Evolutionary conservation across 257 asterid species (phyloP).

Genomic region (Rubia yunnanensis): DNA sequence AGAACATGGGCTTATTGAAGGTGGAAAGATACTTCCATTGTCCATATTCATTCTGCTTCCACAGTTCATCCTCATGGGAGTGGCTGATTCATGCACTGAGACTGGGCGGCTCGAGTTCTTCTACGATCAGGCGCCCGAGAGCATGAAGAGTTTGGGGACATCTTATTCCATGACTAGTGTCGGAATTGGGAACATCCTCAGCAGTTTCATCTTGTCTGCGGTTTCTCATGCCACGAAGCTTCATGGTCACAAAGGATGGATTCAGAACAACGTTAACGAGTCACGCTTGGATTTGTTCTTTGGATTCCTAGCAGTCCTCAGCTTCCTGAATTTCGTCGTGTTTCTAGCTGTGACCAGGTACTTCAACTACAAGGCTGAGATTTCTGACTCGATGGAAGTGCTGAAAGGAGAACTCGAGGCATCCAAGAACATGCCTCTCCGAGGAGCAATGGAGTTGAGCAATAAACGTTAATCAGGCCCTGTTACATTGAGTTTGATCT

Average conservation of each 20-base stretch:
- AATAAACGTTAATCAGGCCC: constrained; percentile 3
- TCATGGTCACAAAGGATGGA: constrained; percentile 48
- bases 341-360: constrained; percentile 41
- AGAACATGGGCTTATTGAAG: constrained; percentile 20
- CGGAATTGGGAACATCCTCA: constrained; percentile 59
- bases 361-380: constrained; percentile 73
- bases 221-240: constrained; percentile 43
- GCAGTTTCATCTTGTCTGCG: constrained; percentile 53
- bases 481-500: not conserved
- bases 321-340: constrained; percentile 39
- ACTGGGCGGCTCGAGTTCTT: constrained; percentile 19
- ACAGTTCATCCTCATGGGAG: constrained; percentile 21
- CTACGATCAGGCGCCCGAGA: constrained; percentile 24
- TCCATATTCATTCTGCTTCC: constrained; percentile 46
- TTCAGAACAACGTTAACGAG: constrained; percentile 56
- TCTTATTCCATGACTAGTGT: constrained; percentile 56
- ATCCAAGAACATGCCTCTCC: constrained; percentile 2
- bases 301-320: constrained; percentile 49
- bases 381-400: constrained; percentile 56
- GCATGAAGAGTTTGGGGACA: constrained; percentile 38
- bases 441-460: not conserved
- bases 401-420: constrained; percentile 43
- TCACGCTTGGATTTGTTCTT: constrained; percentile 75
- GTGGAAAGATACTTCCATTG: constrained; percentile 39
- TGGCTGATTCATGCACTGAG: constrained; percentile 16